Conservation (phyloP, 352 stramenopile species). For the Globisporangium spinosum region DNA sequence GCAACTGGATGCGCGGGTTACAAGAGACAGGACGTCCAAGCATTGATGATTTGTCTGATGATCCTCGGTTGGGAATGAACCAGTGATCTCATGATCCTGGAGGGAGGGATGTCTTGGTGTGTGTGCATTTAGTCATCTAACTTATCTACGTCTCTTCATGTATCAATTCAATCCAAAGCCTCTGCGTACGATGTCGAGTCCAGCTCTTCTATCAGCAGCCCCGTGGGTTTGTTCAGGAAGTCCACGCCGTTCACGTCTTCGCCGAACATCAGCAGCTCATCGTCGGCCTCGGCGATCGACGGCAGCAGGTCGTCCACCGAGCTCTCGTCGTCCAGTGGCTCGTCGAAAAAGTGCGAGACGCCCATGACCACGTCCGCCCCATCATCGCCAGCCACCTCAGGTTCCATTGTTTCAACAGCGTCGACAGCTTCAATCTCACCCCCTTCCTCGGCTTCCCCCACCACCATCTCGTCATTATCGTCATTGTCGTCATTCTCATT, state of each 20-base stretch:
- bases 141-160: neutral
- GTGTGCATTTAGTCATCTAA: neutral
- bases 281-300: conserved; percentile 20
- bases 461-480: neutral
- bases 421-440: neutral
- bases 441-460: neutral
- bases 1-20: neutral
- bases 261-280: conserved; percentile 20
- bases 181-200: neutral
- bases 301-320: conserved; percentile 18
- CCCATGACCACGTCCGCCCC: neutral
- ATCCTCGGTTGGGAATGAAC: neutral
- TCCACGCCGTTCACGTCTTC: conserved; percentile 16
- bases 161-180: neutral
- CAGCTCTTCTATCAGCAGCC: conserved; percentile 8
- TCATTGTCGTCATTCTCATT: neutral
- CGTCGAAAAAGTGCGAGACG: conserved; percentile 6
- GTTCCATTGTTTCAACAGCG: neutral
- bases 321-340: conserved; percentile 11
- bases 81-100: neutral
- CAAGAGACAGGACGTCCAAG: neutral
- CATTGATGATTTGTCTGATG: neutral
- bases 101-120: neutral
- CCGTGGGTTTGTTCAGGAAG: conserved; percentile 9
- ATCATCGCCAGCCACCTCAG: neutral